Percentiles rank a stretch among this genome's conserved stretches.
Evolutionary conservation across 2,329 filamentous ascomycete genomes (phyloP).

Genomic region (Hypoxylon sp.): DNA sequence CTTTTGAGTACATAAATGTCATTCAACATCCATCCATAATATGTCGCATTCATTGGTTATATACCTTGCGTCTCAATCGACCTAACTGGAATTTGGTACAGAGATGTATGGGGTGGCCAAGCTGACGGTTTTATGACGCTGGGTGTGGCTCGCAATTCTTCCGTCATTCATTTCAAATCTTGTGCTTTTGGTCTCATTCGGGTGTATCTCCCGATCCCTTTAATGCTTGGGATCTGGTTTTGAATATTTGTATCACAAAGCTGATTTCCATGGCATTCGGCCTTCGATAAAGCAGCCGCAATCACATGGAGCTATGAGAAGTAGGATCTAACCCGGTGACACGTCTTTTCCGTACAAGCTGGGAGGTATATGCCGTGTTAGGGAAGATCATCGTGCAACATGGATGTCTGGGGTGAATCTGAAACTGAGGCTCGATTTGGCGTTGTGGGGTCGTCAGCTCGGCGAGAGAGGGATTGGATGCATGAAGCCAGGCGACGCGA

Average conservation of each 20-base stretch:
- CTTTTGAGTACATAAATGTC: not conserved
- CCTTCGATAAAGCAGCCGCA: not conserved
- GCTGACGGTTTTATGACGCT: constrained; percentile 8
- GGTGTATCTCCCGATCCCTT: not conserved
- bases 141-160: not conserved
- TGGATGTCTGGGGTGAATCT: not conserved
- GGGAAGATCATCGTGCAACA: not conserved
- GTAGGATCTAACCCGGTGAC: too few relatives aligned
- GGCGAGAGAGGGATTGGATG: not conserved
- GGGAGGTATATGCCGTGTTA: not conserved
- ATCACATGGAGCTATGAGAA: not conserved
- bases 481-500: not conserved
- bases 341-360: not conserved
- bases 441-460: constrained; percentile 8
- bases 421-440: constrained; percentile 2
- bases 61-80: not conserved
- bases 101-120: not conserved
- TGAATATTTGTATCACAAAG: not conserved
- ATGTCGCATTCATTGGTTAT: not conserved
- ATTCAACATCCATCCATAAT: not conserved
- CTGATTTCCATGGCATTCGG: not conserved
- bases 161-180: not conserved
- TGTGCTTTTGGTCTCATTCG: not conserved
- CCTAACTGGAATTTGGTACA: not conserved
- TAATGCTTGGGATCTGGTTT: not conserved